Conservation (phyloP, 495 filamentous ascomycete genomes). For the Lindgomyces ingoldianus region DNA sequence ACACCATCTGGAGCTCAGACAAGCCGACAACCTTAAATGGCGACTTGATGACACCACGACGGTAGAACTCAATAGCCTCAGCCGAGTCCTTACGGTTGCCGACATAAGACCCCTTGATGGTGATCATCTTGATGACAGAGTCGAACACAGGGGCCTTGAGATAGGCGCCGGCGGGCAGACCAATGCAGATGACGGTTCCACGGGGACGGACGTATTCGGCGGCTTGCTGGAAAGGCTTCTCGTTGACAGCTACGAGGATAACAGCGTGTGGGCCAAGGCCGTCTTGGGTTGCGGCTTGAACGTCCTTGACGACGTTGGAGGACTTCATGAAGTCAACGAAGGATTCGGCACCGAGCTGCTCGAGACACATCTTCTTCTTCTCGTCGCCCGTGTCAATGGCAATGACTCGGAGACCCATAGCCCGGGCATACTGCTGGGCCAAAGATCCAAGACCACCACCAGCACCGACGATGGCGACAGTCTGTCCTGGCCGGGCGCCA, state of each 20-base stretch:
- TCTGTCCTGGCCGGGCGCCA: conserved; percentile 69
- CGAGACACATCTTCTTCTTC: conserved; percentile 66
- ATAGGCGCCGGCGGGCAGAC: conserved; percentile 75
- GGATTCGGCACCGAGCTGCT: conserved; percentile 63
- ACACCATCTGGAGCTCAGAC: conserved; percentile 74
- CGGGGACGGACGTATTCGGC: conserved; percentile 78
- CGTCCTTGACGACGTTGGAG: conserved; percentile 77
- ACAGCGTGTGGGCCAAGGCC: conserved; percentile 87
- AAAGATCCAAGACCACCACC: conserved; percentile 83
- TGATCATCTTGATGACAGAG: conserved; percentile 84
- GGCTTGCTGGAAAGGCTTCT: conserved; percentile 94
- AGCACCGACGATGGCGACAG: conserved; percentile 83
- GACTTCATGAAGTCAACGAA: conserved; percentile 78
- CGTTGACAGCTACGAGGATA: conserved; percentile 76
- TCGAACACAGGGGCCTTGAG: conserved; percentile 82
- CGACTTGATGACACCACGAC: conserved; percentile 76
- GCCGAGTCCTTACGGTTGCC: conserved; percentile 82
- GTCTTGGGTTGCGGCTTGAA: conserved; percentile 73
- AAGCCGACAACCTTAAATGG: conserved; percentile 84
- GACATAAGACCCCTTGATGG: conserved; percentile 90
- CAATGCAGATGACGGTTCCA: conserved; percentile 80
- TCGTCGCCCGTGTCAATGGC: conserved; percentile 80
- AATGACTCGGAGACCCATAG: conserved; percentile 78
- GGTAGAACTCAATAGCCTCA: conserved; percentile 88
- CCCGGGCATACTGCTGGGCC: conserved; percentile 83